Conservation (phyloP, 768 basidiomycete species). For the Kwoniella europaea region DNA sequence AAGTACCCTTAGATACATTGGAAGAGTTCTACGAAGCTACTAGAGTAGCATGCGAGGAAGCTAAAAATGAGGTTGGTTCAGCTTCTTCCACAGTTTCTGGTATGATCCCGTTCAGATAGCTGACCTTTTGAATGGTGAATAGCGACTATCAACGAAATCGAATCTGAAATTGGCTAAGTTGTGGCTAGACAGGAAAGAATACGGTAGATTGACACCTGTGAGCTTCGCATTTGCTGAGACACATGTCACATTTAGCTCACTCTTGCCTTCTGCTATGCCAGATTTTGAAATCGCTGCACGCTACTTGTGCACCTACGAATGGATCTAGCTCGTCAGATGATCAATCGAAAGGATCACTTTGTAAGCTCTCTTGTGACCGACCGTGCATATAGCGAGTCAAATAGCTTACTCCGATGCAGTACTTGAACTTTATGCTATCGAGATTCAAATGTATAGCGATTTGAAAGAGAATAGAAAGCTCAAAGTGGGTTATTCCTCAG, state of each 20-base stretch:
- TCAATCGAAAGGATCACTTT: conserved; percentile 83
- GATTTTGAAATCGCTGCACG: conserved; percentile 55
- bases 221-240: not conserved
- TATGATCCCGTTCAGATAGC: too few relatives aligned
- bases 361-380: conserved; percentile 32
- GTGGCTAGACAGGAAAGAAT: conserved; percentile 96
- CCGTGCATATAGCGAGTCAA: not conserved
- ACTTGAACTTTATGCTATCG: conserved; percentile 94
- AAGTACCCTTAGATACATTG: conserved; percentile 73
- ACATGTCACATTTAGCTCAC: not conserved
- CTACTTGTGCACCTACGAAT: conserved; percentile 48
- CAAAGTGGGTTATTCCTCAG: conserved; percentile 65
- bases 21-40: conserved; percentile 96
- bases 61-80: conserved; percentile 85
- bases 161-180: conserved; percentile 96
- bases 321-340: conserved; percentile 62
- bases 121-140: not conserved
- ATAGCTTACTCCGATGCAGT: conserved; percentile 57
- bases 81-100: not conserved
- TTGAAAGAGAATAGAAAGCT: conserved; percentile 93
- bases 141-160: conserved; percentile 93
- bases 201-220: conserved; percentile 78
- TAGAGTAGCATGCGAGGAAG: conserved; percentile 83
- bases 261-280: conserved; percentile 4
- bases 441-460: conserved; percentile 99